A percentile compares a stretch with the other conserved stretches of the same genome.
phyloP scores from a whole-genome alignment of 2,329 filamentous ascomycete genomes.

The Macrophomina phaseolina region DNA sequence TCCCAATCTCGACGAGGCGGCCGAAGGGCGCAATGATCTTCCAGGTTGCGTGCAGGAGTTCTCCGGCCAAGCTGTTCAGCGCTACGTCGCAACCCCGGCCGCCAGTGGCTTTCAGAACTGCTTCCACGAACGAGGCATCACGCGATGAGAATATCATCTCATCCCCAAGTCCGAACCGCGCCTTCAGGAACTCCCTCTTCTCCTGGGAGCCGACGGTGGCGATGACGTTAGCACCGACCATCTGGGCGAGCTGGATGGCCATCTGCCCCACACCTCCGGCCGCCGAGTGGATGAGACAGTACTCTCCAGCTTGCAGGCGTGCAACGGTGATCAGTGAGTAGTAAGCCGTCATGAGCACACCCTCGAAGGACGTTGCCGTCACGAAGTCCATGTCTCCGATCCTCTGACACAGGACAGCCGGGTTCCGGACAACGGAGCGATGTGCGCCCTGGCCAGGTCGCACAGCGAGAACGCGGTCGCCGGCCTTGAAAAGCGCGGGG shows the following conservation, averaged over 20 bases:
- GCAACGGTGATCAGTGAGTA: conserved; percentile 40
- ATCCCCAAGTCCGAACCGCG: neutral
- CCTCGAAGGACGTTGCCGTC: conserved; percentile 27
- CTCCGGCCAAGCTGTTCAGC: conserved; percentile 36
- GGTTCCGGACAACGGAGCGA: neutral
- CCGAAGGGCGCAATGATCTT: conserved; percentile 49
- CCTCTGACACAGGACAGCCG: conserved; percentile 5
- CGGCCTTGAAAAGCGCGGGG: neutral
- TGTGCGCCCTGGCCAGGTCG: neutral
- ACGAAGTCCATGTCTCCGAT: conserved; percentile 22
- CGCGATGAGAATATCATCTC: conserved; percentile 22
- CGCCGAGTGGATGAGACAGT: conserved; percentile 39
- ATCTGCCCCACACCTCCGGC: conserved; percentile 40
- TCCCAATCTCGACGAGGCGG: conserved; percentile 35
- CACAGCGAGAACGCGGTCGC: conserved; percentile 24
- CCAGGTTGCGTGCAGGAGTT: conserved; percentile 46
- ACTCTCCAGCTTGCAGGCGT: conserved; percentile 40
- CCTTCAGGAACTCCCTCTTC: conserved; percentile 27
- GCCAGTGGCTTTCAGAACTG: conserved; percentile 36
- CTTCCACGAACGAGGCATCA: conserved; percentile 35
- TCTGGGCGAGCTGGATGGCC: conserved; percentile 35
- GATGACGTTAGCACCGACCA: conserved; percentile 34
- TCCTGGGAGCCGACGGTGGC: conserved; percentile 36
- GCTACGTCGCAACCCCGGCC: conserved; percentile 44
- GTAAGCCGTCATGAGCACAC: conserved; percentile 30